Conservation (phyloP, 495 filamentous ascomycete species). For the Pseudoneurospora amorphoporcata region DNA sequence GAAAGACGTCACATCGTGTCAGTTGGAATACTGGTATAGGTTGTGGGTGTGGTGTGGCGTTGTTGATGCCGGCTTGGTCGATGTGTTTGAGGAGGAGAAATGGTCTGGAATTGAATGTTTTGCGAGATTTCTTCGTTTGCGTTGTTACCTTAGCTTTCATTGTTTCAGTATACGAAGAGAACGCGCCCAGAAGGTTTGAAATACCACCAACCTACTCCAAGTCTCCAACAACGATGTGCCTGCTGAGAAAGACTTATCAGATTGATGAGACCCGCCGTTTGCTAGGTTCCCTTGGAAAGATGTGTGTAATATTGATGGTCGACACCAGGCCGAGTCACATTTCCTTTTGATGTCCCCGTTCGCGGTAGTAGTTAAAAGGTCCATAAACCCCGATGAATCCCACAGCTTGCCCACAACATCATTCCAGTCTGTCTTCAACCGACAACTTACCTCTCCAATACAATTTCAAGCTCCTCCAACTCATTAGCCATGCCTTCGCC, state of each 20-base stretch:
- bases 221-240: background rate
- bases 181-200: background rate
- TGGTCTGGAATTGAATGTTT: background rate
- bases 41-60: background rate
- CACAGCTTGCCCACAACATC: background rate
- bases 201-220: background rate
- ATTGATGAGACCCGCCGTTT: background rate
- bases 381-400: background rate
- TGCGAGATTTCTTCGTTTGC: background rate
- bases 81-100: background rate
- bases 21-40: background rate
- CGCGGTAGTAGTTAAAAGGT: background rate
- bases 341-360: background rate
- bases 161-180: background rate
- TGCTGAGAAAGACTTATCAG: background rate
- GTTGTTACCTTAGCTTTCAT: background rate
- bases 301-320: background rate
- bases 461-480: background rate
- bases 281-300: background rate
- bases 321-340: background rate
- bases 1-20: background rate
- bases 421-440: background rate
- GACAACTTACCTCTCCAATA: background rate
- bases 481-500: background rate
- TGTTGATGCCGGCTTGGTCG: background rate